A percentile compares a stretch with the other conserved stretches of the same genome.
These are phyloP conservation scores for Hyparrhenia diplandra DNA, from an alignment of 176 grass and related monocot species.

Conservation along the genomic window DNA sequence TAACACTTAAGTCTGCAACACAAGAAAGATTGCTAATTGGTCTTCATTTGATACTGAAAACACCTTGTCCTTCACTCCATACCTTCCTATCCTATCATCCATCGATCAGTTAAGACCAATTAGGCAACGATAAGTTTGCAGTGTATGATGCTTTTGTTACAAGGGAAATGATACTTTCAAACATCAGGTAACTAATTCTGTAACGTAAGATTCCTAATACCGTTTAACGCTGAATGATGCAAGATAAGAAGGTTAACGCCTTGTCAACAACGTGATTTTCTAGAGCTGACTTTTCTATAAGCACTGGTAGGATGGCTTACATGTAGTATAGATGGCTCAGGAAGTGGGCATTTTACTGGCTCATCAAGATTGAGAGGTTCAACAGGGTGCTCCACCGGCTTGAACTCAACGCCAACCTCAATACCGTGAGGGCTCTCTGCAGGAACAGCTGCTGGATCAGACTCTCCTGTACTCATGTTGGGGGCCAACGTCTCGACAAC, in stretches of 20 bases:
- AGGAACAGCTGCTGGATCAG: slow-evolving; percentile 32
- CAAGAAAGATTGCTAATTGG: neutral
- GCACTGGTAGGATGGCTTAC: slow-evolving; percentile 34
- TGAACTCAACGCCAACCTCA: slow-evolving; percentile 60
- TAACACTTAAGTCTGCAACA: neutral
- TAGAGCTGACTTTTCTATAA: neutral
- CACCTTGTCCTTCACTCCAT: neutral
- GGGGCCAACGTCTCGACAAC: slow-evolving; percentile 54
- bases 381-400: slow-evolving; percentile 81
- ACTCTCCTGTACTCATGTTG: slow-evolving; percentile 30
- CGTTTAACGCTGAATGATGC: neutral
- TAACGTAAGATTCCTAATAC: neutral
- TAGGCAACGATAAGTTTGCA: neutral
- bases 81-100: neutral
- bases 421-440: slow-evolving; percentile 48
- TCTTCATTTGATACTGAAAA: neutral
- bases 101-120: neutral
- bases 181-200: neutral
- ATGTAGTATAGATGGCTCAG: slow-evolving; percentile 93
- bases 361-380: slow-evolving; percentile 85
- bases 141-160: neutral
- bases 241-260: neutral
- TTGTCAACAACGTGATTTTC: neutral
- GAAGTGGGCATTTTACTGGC: slow-evolving; percentile 82
- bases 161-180: neutral